phyloP scores from a whole-genome alignment of 495 filamentous ascomycete species.

The Cercophora sp. region DNA sequence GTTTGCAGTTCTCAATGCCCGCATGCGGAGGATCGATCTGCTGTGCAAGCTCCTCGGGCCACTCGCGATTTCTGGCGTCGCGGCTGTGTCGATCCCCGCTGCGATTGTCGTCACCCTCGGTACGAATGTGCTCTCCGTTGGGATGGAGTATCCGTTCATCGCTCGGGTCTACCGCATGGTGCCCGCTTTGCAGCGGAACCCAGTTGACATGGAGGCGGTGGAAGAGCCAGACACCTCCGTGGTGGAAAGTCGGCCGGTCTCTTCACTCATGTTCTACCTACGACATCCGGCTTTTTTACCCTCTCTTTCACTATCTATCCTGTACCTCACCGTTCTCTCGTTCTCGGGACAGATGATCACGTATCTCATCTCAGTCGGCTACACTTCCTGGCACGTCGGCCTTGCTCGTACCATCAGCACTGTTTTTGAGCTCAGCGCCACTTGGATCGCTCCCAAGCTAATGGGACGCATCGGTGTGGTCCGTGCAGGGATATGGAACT shows the following conservation, averaged over 20 bases:
- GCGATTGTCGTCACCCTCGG: conserved; percentile 35
- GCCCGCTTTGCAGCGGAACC: conserved; percentile 2
- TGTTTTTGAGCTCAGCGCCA: conserved; percentile 45
- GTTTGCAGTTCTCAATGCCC: conserved; percentile 48
- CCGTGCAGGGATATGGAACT: conserved; percentile 59
- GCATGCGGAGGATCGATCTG: conserved; percentile 69
- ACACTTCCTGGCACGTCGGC: conserved; percentile 34
- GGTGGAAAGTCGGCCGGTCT: background rate
- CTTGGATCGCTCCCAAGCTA: conserved; percentile 46
- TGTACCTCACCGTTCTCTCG: conserved; percentile 58
- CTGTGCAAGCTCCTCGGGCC: conserved; percentile 67
- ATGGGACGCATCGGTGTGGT: conserved; percentile 55
- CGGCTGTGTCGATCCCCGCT: conserved; percentile 25
- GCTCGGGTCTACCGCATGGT: conserved; percentile 34
- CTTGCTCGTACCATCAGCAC: conserved; percentile 35
- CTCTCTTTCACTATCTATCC: conserved; percentile 50
- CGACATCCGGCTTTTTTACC: conserved; percentile 45
- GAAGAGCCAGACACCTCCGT: background rate
- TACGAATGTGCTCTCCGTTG: conserved; percentile 40
- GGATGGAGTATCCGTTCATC: conserved; percentile 57
- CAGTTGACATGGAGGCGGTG: background rate
- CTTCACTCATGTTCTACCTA: conserved; percentile 37
- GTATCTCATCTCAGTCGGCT: conserved; percentile 46
- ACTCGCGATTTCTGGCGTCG: conserved; percentile 49
- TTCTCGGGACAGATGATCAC: conserved; percentile 60